Evolutionary conservation across 345 rosid genomes (phyloP).

Genomic region (Camelina hispida): DNA sequence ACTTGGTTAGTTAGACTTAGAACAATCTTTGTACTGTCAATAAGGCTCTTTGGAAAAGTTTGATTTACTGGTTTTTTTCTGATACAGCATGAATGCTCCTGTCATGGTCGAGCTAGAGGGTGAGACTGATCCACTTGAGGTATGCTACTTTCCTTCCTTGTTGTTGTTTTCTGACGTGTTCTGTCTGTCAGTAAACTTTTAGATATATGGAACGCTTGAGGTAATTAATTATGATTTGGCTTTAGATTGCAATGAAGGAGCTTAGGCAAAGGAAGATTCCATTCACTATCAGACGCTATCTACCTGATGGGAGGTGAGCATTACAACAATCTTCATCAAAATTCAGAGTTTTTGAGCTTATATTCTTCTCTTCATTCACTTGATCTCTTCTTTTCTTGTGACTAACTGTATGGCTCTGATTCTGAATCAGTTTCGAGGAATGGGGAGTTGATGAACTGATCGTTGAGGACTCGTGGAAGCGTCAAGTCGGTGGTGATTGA

Average conservation of each 20-base stretch:
- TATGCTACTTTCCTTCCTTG: conserved; percentile 18
- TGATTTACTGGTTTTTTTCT: background rate
- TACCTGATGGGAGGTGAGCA: conserved; percentile 84
- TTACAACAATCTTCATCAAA: background rate
- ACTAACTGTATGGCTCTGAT: background rate
- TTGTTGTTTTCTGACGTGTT: background rate
- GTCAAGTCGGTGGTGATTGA: conserved; percentile 86
- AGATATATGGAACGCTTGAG: background rate
- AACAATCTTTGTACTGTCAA: background rate
- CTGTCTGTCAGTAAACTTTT: background rate
- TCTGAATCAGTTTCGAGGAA: conserved; percentile 62
- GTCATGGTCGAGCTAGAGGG: conserved; percentile 91
- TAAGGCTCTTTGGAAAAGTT: background rate
- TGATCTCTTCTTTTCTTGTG: background rate
- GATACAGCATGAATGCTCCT: conserved; percentile 85
- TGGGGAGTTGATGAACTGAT: conserved; percentile 92
- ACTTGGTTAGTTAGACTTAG: background rate
- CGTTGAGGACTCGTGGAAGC: conserved; percentile 92
- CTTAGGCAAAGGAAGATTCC: conserved; percentile 76
- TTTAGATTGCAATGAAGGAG: conserved; percentile 84
- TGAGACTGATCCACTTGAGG: conserved; percentile 87
- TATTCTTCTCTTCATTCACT: background rate
- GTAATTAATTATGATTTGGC: conserved; percentile 28
- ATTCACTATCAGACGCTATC: conserved; percentile 79
- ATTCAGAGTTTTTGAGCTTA: background rate